Percentiles rank a stretch among this genome's conserved stretches.
Evolutionary conservation across 1,284 basidiomycete species (phyloP).

Genomic region (Pascua guehoae): DNA sequence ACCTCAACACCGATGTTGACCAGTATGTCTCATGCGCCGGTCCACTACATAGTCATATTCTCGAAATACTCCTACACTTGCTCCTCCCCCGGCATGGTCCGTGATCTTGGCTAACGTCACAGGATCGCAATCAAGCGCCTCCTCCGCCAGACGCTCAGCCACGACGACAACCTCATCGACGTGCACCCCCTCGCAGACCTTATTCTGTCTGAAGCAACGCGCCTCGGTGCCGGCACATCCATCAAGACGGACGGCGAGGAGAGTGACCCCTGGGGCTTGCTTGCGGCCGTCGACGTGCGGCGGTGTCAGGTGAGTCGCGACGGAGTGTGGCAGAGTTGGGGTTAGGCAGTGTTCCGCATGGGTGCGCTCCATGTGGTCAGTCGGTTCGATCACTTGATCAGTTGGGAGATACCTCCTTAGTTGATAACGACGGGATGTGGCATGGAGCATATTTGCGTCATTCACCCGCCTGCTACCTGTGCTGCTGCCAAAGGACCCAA

Average conservation of each 20-base stretch:
- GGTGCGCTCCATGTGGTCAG: no score
- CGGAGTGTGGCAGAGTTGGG: no score
- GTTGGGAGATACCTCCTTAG: no score
- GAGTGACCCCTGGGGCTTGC: conserved; percentile 78
- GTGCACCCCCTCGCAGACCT: conserved; percentile 72
- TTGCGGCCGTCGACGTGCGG: conserved; percentile 77
- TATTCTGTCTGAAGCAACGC: conserved; percentile 60
- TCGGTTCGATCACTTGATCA: no score
- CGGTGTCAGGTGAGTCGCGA: conserved; percentile 60
- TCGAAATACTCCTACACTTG: no score
- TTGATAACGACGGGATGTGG: no score
- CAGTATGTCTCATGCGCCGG: conserved; percentile 50
- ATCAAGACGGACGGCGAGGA: conserved; percentile 87
- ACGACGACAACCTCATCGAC: conserved; percentile 70
- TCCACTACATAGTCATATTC: no score
- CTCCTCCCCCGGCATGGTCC: no score
- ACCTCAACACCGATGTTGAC: conserved; percentile 74
- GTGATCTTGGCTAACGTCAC: neutral
- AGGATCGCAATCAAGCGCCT: conserved; percentile 74
- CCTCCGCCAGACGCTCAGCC: conserved; percentile 71
- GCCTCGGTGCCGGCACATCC: conserved; percentile 62
- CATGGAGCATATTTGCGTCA: no score
- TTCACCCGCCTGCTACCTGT: no score
- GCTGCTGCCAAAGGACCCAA: no score
- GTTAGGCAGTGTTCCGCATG: no score